These are phyloP conservation scores for Colletotrichum somersetense DNA, from an alignment of 2,329 filamentous ascomycete genomes.

Conservation along the genomic window DNA sequence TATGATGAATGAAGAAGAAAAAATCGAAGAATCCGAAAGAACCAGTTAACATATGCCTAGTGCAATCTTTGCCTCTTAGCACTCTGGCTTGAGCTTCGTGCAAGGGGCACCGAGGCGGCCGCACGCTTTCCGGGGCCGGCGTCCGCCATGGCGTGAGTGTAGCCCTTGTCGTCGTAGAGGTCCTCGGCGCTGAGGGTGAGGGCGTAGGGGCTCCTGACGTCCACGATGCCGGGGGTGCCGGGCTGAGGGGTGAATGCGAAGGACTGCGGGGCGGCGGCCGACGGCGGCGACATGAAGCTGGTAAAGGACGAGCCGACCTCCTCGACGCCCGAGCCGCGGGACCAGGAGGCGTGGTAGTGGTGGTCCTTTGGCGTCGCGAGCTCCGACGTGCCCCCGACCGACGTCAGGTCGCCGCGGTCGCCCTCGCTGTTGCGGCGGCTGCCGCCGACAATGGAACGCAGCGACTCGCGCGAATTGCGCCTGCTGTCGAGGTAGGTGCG, in stretches of 20 bases:
- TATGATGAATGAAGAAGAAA: neutral
- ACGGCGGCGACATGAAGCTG: conserved; percentile 46
- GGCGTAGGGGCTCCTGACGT: conserved; percentile 56
- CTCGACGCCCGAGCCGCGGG: conserved; percentile 52
- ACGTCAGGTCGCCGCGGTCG: conserved; percentile 54
- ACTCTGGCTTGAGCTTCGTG: conserved; percentile 42
- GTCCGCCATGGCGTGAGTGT: neutral
- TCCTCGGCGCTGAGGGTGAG: conserved; percentile 53
- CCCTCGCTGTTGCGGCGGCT: conserved; percentile 47
- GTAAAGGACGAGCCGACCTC: conserved; percentile 52
- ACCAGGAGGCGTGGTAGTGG: conserved; percentile 47
- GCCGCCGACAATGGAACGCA: conserved; percentile 57
- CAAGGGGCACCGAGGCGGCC: conserved; percentile 31
- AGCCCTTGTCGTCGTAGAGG: conserved; percentile 46
- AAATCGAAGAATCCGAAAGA: neutral
- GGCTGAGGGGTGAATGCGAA: conserved; percentile 46
- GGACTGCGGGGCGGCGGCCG: conserved; percentile 24
- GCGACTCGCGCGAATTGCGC: conserved; percentile 56
- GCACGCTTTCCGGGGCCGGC: conserved; percentile 16
- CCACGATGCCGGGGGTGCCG: conserved; percentile 50
- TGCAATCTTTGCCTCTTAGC: conserved; percentile 46
- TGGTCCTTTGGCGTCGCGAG: conserved; percentile 56
- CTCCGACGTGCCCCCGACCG: conserved; percentile 56
- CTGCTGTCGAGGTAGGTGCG: conserved; percentile 57
- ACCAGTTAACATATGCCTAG: conserved; percentile 26